These are phyloP conservation scores for Colletotrichum abscissum DNA, from an alignment of 2,329 filamentous ascomycete genomes.

Conservation along the genomic window DNA sequence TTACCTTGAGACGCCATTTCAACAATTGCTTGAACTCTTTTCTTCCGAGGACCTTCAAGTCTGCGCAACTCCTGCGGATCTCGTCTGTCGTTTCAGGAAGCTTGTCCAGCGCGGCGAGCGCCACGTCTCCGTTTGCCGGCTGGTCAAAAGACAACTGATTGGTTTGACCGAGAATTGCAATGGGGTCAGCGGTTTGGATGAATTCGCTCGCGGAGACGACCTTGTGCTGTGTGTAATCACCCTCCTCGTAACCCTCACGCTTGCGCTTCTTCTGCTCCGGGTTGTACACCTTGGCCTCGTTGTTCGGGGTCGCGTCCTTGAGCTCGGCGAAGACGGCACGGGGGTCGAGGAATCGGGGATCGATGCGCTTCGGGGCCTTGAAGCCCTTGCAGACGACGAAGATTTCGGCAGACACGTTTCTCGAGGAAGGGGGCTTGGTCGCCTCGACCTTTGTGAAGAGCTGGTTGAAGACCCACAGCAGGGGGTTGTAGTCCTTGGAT, in stretches of 20 bases:
- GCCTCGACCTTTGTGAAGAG: slow-evolving; percentile 95
- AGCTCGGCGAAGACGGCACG: slow-evolving; percentile 92
- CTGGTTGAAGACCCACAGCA: slow-evolving; percentile 98
- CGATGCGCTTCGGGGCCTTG: slow-evolving; percentile 93
- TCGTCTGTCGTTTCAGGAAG: slow-evolving; percentile 89
- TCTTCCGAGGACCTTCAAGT: slow-evolving; percentile 89
- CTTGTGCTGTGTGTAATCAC: slow-evolving; percentile 92
- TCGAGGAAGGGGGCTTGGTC: slow-evolving; percentile 94
- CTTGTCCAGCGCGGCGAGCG: slow-evolving; percentile 85
- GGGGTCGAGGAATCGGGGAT: slow-evolving; percentile 92
- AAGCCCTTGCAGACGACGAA: slow-evolving; percentile 97
- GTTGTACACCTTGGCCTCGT: slow-evolving; percentile 98
- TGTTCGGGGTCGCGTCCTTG: slow-evolving; percentile 86
- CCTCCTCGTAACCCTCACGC: slow-evolving; percentile 97
- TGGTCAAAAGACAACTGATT: slow-evolving; percentile 89
- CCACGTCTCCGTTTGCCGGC: slow-evolving; percentile 83
- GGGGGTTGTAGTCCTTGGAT: slow-evolving; percentile 94
- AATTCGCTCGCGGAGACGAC: slow-evolving; percentile 91
- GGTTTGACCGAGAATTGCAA: slow-evolving; percentile 86
- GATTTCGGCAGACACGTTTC: slow-evolving; percentile 97
- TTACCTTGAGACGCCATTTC: slow-evolving; percentile 88
- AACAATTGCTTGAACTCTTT: slow-evolving; percentile 94
- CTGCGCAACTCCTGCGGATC: slow-evolving; percentile 80
- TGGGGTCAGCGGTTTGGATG: slow-evolving; percentile 92
- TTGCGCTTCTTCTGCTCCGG: slow-evolving; percentile 98